These are phyloP conservation scores for Salvia miltiorrhiza DNA, from an alignment of 257 asterid species.

Conservation along the genomic window DNA sequence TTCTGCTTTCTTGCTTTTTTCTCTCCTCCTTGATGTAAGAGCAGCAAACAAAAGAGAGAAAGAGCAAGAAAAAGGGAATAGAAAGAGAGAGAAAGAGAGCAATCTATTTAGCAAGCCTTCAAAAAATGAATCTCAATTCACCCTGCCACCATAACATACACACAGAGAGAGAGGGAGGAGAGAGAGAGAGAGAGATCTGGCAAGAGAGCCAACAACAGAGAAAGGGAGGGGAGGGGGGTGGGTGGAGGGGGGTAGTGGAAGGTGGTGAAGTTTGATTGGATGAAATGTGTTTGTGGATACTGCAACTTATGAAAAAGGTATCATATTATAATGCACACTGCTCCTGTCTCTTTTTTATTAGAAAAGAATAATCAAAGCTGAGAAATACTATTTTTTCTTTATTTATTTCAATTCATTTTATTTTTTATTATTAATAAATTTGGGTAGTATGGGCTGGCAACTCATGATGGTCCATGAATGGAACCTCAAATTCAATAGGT, in stretches of 20 bases:
- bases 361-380: conserved; percentile 24
- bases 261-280: conserved; percentile 82
- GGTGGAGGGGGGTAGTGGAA: background rate
- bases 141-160: conserved; percentile 10
- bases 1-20: conserved; percentile 43
- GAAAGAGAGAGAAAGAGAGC: conserved; percentile 30
- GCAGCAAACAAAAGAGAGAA: conserved; percentile 24
- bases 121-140: conserved; percentile 45
- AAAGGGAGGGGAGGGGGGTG: background rate
- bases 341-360: conserved; percentile 21
- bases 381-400: background rate
- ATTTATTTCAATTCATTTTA: background rate
- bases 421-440: background rate
- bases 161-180: conserved; percentile 19
- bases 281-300: conserved; percentile 65
- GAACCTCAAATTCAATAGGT: background rate
- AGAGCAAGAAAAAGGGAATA: conserved; percentile 35
- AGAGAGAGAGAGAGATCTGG: conserved; percentile 40
- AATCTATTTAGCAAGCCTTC: conserved; percentile 25
- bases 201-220: conserved; percentile 19
- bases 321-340: conserved; percentile 34
- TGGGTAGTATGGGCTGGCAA: conserved; percentile 40
- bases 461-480: conserved; percentile 33
- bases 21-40: conserved; percentile 26
- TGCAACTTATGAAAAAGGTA: conserved; percentile 45